Conservation (phyloP, 2,329 filamentous ascomycete species). For the Colletotrichum limetticola region DNA sequence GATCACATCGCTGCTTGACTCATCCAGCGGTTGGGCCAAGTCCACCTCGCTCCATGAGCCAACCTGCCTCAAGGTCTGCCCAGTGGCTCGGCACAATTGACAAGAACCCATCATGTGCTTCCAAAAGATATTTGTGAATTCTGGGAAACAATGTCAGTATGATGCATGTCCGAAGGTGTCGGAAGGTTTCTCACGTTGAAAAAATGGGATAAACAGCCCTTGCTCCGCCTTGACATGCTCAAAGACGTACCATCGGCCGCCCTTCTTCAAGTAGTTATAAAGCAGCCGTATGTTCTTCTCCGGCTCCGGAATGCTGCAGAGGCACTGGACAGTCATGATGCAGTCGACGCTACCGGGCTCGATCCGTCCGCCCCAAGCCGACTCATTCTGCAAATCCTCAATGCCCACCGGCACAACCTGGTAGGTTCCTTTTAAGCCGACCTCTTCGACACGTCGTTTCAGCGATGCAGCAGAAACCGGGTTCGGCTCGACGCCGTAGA, state of each 20-base stretch:
- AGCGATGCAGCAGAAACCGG: constrained; percentile 53
- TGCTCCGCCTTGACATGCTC: constrained; percentile 57
- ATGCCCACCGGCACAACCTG: constrained; percentile 65
- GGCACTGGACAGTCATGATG: constrained; percentile 62
- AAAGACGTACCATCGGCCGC: constrained; percentile 63
- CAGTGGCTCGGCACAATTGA: background rate
- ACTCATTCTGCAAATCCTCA: constrained; percentile 53
- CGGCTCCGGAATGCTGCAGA: constrained; percentile 65
- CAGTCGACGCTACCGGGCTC: constrained; percentile 55
- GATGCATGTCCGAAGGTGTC: background rate
- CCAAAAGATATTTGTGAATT: constrained; percentile 55
- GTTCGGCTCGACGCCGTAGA: constrained; percentile 76
- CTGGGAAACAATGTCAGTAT: constrained; percentile 38
- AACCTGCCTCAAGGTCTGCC: background rate
- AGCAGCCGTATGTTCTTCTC: constrained; percentile 56
- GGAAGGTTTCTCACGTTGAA: constrained; percentile 50
- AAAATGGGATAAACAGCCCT: constrained; percentile 47
- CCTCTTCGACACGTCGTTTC: constrained; percentile 49
- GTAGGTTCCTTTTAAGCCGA: constrained; percentile 60
- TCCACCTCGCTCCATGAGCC: constrained; percentile 3
- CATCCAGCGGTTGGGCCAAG: background rate
- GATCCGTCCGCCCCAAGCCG: constrained; percentile 48
- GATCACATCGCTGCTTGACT: background rate
- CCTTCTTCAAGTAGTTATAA: constrained; percentile 60
- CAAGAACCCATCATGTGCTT: constrained; percentile 38